Percentiles rank a stretch among this genome's conserved stretches.
These are phyloP conservation scores for Dendrobium officinale DNA, from an alignment of 106 monocot genomes.

Conservation along the genomic window DNA sequence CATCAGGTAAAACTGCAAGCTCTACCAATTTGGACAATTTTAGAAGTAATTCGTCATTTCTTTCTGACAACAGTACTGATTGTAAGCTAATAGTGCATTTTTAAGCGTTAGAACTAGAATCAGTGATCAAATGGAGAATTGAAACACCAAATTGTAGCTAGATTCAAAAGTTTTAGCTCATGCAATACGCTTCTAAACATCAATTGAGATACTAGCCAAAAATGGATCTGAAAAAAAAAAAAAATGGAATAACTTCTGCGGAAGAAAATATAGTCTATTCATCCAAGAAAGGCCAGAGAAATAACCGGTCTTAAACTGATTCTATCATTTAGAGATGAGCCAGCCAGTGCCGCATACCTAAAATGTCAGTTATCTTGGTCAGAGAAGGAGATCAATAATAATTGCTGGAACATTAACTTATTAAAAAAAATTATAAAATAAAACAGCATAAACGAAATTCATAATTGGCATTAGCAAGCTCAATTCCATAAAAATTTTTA, in stretches of 20 bases:
- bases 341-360: slow-evolving; percentile 88
- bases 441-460: not conserved
- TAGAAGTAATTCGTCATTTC: not conserved
- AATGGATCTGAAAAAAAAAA: not conserved
- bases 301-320: slow-evolving; percentile 75
- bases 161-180: not conserved
- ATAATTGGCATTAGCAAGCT: not conserved
- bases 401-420: not conserved
- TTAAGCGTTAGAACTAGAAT: not conserved
- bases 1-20: not conserved
- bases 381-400: slow-evolving; percentile 10
- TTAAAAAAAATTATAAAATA: not conserved
- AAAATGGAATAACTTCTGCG: not conserved
- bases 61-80: not conserved
- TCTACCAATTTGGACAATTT: not conserved
- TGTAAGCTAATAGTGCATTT: not conserved
- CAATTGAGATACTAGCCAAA: no score
- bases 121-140: not conserved
- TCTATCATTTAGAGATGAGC: slow-evolving; percentile 55
- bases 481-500: not conserved
- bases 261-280: not conserved
- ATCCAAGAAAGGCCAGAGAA: slow-evolving; percentile 3
- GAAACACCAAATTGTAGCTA: not conserved
- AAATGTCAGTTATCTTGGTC: slow-evolving; percentile 14
- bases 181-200: not conserved